A percentile compares a stretch with the other conserved stretches of the same genome.
Conservation (phyloP, 345 rosid genomes). For the Pugionium cornutum region DNA sequence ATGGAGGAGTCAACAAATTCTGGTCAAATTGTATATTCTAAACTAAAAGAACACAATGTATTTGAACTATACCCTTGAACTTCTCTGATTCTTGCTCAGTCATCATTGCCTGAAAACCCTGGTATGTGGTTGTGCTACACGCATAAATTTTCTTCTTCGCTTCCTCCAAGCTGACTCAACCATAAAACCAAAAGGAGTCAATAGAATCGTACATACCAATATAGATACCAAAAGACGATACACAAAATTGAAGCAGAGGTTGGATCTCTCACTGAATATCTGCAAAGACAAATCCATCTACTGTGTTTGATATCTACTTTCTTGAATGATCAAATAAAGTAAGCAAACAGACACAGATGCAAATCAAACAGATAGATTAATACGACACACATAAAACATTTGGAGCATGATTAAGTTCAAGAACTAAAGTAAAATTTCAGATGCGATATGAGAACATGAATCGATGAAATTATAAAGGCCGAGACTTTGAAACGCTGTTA, state of each 20-base stretch:
- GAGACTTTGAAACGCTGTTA: no score
- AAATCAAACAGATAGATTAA: no score
- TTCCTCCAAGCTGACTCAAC: constrained; percentile 64
- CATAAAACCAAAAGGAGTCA: no score
- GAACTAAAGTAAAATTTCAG: not conserved
- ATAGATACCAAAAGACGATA: constrained; percentile 3
- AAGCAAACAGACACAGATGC: no score
- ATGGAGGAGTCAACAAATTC: constrained; percentile 21
- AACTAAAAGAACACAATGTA: not conserved
- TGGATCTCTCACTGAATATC: no score
- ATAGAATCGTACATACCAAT: no score
- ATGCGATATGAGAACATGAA: no score
- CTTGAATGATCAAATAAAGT: no score
- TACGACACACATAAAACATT: no score
- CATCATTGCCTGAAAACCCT: constrained; percentile 93
- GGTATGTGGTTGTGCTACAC: constrained; percentile 83
- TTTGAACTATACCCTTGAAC: constrained; percentile 51
- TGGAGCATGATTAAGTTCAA: not conserved
- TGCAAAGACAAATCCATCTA: no score
- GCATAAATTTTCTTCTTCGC: constrained; percentile 85
- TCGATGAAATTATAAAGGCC: no score
- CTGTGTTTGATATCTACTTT: no score
- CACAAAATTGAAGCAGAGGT: constrained; percentile 1
- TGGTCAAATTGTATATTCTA: not conserved
- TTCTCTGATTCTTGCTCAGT: constrained; percentile 73